A percentile compares a stretch with the other conserved stretches of the same genome.
phyloP scores from a whole-genome alignment of 2,329 filamentous ascomycete genomes.

The Colletotrichum sp. region DNA sequence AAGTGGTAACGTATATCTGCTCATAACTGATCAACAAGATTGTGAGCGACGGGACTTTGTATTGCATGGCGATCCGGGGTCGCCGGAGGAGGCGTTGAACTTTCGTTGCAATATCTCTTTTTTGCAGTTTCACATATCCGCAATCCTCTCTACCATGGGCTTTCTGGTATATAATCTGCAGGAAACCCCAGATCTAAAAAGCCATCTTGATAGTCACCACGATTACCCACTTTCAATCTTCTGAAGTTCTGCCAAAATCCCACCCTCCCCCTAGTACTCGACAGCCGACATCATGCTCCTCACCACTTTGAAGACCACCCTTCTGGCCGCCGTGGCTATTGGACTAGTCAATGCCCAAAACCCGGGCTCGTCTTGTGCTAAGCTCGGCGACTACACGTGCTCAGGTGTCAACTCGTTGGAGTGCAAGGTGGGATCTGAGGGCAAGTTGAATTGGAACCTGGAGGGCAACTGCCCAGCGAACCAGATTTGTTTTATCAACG shows the following conservation, averaged over 20 bases:
- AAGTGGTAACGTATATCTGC: not conserved
- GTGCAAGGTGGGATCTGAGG: not conserved
- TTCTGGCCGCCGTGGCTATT: not conserved
- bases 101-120: not conserved
- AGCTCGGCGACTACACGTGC: not conserved
- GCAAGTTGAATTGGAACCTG: not conserved
- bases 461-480: not conserved
- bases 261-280: not conserved
- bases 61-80: not conserved
- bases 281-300: not conserved
- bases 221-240: not conserved
- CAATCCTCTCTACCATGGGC: not conserved
- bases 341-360: not conserved
- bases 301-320: not conserved
- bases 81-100: not conserved
- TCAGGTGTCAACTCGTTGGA: not conserved
- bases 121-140: not conserved
- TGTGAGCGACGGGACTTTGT: not conserved
- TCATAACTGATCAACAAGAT: not conserved
- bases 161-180: not conserved
- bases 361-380: not conserved
- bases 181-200: not conserved
- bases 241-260: not conserved
- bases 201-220: not conserved
- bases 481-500: not conserved